Percentiles rank a stretch among this genome's conserved stretches.
These are phyloP conservation scores for Paratinospora sagittata DNA, from an alignment of 164 flowering plant species.

Conservation along the genomic window DNA sequence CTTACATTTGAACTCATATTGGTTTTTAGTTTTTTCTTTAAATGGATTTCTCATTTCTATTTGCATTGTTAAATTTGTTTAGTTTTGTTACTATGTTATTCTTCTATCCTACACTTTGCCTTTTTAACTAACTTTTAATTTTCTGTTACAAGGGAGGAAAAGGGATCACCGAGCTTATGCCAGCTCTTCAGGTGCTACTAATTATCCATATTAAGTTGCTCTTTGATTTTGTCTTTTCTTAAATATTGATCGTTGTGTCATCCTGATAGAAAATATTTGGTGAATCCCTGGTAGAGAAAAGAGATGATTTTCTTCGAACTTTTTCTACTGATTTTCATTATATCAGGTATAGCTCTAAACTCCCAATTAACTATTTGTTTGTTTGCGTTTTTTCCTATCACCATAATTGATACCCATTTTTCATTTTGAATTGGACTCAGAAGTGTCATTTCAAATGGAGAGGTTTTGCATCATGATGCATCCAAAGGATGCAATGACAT, in stretches of 20 bases:
- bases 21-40: background rate
- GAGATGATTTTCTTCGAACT: slow-evolving; percentile 73
- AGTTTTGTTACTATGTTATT: background rate
- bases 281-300: slow-evolving; percentile 61
- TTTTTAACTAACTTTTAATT: background rate
- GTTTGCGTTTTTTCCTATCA: background rate
- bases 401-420: background rate
- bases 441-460: slow-evolving; percentile 42
- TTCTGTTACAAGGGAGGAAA: slow-evolving; percentile 56
- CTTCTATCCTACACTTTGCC: background rate
- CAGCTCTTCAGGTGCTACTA: slow-evolving; percentile 61
- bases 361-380: background rate
- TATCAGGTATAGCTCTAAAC: slow-evolving; percentile 53
- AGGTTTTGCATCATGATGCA: slow-evolving; percentile 33
- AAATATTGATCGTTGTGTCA: slow-evolving; percentile 5
- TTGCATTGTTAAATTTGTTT: background rate
- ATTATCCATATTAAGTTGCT: slow-evolving; percentile 1
- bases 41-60: background rate
- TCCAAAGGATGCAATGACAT: slow-evolving; percentile 23
- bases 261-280: slow-evolving; percentile 67
- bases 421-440: slow-evolving; percentile 27
- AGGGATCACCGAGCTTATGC: slow-evolving; percentile 75
- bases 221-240: background rate
- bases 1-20: background rate
- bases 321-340: slow-evolving; percentile 51